Base-by-base conservation (phyloP, 768 basidiomycete species). In the Sarcodon sp. region DNA sequence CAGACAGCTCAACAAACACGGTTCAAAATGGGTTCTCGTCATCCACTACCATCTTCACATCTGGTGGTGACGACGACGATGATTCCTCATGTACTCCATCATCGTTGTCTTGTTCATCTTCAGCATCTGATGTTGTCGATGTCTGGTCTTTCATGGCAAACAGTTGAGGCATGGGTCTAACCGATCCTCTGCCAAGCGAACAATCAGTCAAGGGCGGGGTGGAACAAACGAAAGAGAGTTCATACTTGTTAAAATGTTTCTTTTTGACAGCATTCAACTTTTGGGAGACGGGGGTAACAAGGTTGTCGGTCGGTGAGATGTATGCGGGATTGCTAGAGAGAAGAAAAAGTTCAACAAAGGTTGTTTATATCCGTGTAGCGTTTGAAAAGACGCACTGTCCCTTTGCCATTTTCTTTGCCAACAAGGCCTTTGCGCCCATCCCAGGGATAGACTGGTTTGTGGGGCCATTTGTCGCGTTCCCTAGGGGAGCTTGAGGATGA, bases 391-490 rank as follows among this genome's bases (percentile, higher is more conserved):
- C 89, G 59, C 49, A 94, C 93, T 79, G 78, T 59, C 69, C 76
- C 66, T 90, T 93, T 37, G 89, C 87, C 76, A 97, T 76, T 69
- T 81, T 88, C 75, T 96, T 98, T 9, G 87, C 89, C 18, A 99
- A 66, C 35, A 99, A 73, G 1, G 94, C 91, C 62, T 90, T 96
- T 45, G 86, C 83, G 12, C 90, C 92, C 74, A 91, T 76, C 33
- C 83, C 83, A 15, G 27, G 15, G 33, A 75, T 77, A 11, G 69
- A 77, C 51, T 73, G 72, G 58, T 72, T 78, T 31, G 61, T 67
- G 18, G 72, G 65, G 12, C 69, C 71, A 48, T 73, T 74, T 33
- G 73, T 72, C 9, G 73, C 60, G 54, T 81, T 87, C 11, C 86
- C 85, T 4, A 90, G 70, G 5, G 85, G 86, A 31, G 84, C 87